Evolutionary conservation across 768 basidiomycete genomes (phyloP), one percentile per base, ranked within the genome.

Genomic region (Psilocybe cubensis): DNA sequence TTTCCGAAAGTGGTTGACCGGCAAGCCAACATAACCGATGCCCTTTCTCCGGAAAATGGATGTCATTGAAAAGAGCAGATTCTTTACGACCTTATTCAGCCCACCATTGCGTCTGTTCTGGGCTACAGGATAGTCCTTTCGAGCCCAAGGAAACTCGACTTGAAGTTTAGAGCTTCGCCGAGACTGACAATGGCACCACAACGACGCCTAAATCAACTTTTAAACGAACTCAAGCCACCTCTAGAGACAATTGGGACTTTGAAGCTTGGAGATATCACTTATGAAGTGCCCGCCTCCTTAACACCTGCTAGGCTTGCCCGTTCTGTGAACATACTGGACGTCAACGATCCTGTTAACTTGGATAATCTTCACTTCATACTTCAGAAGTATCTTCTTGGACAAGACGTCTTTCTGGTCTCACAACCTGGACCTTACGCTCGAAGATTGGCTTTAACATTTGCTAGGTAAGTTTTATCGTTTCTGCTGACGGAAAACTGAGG

Each of bases 371-470:
- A 85, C 66, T 89, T 85, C 62, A 76, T 88, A 71, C 66, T 89
- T 62, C 85, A 89, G 74, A 89, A 89, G 68, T 83, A 83, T 65
- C 65, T 88, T 14, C 76, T 89, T 0, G 86, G 84, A 3, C 87
- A 88, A 68, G 87, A 88, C 66, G 73, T 86, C 4, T 89, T 88
- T 66, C 69, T 89, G 21, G 74, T 88, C 3, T 83, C 84, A 0
- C 85, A 88, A 61, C 87, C 87, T 0, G 87, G 87, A 0, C 86
- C 86, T 2, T 87, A 87, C 69, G 86, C 87, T 10, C 75, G 86
- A 33, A 69, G 85, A 33, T 70, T 87, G 50, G 85, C 83, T 0
- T 65, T 87, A 71, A 86, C 85, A 5, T 87, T 87, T 71, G 85
- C 85, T 10, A 82, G 80, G 84, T 83, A 54, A 50, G 59, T 28